Evolutionary conservation across 352 stramenopile species (phyloP).

Genomic region (Peronospora farinosa): DNA sequence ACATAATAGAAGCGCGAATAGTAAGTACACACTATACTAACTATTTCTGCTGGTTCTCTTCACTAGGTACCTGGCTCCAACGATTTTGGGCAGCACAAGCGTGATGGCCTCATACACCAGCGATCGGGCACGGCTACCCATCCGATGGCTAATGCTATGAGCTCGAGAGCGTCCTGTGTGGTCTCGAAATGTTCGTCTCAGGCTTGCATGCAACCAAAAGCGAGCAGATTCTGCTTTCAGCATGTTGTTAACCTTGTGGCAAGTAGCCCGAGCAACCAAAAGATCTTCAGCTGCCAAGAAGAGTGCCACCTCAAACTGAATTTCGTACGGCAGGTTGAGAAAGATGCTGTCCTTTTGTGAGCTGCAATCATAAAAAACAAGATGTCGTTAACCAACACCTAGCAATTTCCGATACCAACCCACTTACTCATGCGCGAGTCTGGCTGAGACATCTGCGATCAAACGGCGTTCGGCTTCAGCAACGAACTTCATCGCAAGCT

Average conservation of each 20-base stretch:
- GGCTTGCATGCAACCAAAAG: slow-evolving; percentile 78
- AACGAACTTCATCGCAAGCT: slow-evolving; percentile 63
- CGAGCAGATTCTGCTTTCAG: slow-evolving; percentile 75
- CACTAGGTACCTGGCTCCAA: slow-evolving; percentile 39
- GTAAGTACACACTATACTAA: not conserved
- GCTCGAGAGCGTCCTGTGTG: slow-evolving; percentile 44
- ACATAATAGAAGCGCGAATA: not conserved
- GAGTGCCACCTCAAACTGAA: slow-evolving; percentile 72
- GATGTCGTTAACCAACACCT: slow-evolving; percentile 3
- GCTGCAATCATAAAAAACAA: slow-evolving; percentile 23
- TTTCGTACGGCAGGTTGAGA: slow-evolving; percentile 70
- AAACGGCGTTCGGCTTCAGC: slow-evolving; percentile 55
- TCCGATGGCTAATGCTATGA: slow-evolving; percentile 41
- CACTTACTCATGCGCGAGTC: slow-evolving; percentile 42
- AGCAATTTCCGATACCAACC: not conserved
- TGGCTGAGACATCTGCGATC: slow-evolving; percentile 41
- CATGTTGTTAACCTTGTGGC: slow-evolving; percentile 79
- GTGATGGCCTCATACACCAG: slow-evolving; percentile 77
- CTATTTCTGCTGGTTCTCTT: not conserved
- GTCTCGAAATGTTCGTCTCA: slow-evolving; percentile 63
- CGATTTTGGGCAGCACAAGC: slow-evolving; percentile 70
- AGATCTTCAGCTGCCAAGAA: slow-evolving; percentile 76
- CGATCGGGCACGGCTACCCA: slow-evolving; percentile 49
- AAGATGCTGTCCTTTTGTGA: slow-evolving; percentile 56
- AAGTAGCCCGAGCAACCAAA: slow-evolving; percentile 60